Percentiles rank a stretch among this genome's conserved stretches.
Evolutionary conservation across 2,329 filamentous ascomycete genomes (phyloP).

Genomic region (Juglanconis sp.): DNA sequence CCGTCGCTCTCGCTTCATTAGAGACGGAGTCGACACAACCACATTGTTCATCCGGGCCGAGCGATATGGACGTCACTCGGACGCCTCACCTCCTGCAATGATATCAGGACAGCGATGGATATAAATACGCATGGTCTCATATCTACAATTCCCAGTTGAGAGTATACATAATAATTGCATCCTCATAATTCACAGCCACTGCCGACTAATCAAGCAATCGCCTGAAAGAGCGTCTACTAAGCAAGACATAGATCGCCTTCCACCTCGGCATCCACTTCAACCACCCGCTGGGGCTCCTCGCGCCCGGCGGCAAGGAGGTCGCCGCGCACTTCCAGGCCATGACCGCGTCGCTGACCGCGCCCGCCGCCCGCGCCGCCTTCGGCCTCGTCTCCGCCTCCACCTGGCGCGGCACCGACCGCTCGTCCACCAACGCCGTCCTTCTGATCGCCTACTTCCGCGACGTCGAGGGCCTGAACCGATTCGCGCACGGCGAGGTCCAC

Average conservation of each 20-base stretch:
- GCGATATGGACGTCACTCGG: too few species aligned
- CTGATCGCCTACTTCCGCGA: constrained; percentile 49
- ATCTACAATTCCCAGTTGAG: too few species aligned
- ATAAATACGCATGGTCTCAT: too few species aligned
- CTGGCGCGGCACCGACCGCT: constrained; percentile 26
- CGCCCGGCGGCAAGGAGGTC: constrained; percentile 40
- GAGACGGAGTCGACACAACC: too few species aligned
- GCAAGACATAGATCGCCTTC: constrained; percentile 30
- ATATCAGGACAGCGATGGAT: too few species aligned
- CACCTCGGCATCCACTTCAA: constrained; percentile 43
- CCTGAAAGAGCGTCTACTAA: too few species aligned
- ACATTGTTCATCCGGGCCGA: too few species aligned
- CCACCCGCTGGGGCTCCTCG: constrained; percentile 47
- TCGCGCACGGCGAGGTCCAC: constrained; percentile 48
- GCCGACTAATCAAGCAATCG: too few species aligned
- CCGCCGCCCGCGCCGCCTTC: constrained; percentile 34
- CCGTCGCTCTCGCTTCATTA: too few species aligned
- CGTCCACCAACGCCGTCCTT: constrained; percentile 37
- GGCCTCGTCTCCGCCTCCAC: constrained; percentile 37
- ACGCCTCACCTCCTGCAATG: too few species aligned
- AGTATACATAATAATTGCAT: too few species aligned
- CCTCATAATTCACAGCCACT: too few species aligned
- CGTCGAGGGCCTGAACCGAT: constrained; percentile 46
- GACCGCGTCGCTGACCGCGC: constrained; percentile 30
- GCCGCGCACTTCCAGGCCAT: constrained; percentile 37